Conservation (phyloP, 2,329 filamentous ascomycete genomes). For the Ilyonectria destructans region DNA sequence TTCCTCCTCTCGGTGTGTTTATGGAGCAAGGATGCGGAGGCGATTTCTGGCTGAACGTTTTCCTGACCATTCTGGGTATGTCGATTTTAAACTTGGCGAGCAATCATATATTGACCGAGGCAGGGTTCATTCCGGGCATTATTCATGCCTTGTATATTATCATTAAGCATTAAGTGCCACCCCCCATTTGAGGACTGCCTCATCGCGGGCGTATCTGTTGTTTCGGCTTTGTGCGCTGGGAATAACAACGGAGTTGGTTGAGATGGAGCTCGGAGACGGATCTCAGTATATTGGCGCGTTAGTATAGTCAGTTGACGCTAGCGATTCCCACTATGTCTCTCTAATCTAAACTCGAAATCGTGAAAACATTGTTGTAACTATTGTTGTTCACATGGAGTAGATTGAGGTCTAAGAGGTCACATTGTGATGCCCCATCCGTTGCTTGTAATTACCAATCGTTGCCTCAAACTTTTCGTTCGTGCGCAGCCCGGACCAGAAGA, state of each 20-base stretch:
- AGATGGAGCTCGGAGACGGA: not conserved
- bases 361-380: not conserved
- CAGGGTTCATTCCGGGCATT: not conserved
- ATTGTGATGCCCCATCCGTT: not conserved
- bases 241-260: not conserved
- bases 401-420: not conserved
- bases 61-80: constrained; percentile 1
- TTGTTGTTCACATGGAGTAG: not conserved
- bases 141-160: not conserved
- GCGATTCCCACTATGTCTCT: not conserved
- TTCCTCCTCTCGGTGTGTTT: not conserved
- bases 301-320: not conserved
- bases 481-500: not conserved
- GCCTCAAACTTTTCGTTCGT: not conserved
- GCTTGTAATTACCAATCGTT: not conserved
- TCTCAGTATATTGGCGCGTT: not conserved
- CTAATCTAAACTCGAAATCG: not conserved
- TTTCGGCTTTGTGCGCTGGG: not conserved
- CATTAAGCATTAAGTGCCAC: not conserved
- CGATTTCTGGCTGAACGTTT: not conserved
- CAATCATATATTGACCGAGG: not conserved
- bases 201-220: not conserved
- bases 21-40: not conserved
- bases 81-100: not conserved
- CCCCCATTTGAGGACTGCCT: not conserved